Conservation (phyloP, 805 yeast genomes). For the Lipomyces sp. region DNA sequence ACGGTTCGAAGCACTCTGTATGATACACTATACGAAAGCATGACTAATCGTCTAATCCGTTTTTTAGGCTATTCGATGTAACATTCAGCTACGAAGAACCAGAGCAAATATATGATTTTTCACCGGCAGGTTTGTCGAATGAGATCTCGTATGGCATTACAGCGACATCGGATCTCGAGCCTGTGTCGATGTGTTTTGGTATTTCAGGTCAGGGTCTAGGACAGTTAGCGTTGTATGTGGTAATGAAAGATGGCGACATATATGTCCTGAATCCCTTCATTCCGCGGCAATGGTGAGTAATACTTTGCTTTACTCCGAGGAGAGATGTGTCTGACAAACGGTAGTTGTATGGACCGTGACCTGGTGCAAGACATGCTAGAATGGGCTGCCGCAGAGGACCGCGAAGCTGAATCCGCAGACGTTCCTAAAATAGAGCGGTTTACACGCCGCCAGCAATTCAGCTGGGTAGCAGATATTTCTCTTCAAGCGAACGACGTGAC, state of each 20-base stretch:
- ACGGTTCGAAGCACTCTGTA: no score
- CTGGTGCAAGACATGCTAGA: slow-evolving; percentile 39
- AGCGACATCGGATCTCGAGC: slow-evolving; percentile 25
- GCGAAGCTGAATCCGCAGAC: slow-evolving; percentile 12
- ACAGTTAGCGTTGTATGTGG: slow-evolving; percentile 51
- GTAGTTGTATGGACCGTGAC: slow-evolving; percentile 20
- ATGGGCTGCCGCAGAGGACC: slow-evolving; percentile 36
- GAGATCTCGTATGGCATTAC: slow-evolving; percentile 17
- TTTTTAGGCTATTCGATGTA: slow-evolving; percentile 37
- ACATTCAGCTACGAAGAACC: slow-evolving; percentile 35
- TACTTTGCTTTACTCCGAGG: no score
- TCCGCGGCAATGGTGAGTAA: slow-evolving; percentile 43
- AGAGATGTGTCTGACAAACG: no score
- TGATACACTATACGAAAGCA: no score
- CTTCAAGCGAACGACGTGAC: slow-evolving; percentile 29
- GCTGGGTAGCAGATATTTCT: slow-evolving; percentile 40
- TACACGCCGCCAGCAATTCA: slow-evolving; percentile 37
- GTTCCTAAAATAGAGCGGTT: slow-evolving; percentile 10
- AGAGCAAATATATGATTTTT: slow-evolving; percentile 20
- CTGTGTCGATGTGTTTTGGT: slow-evolving; percentile 49
- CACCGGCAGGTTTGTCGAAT: neutral
- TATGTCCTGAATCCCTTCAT: slow-evolving; percentile 62
- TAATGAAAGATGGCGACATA: slow-evolving; percentile 56
- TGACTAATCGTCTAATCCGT: neutral
- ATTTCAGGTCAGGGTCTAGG: slow-evolving; percentile 41